Base-by-base conservation (phyloP, 2,329 filamentous ascomycete genomes). In the Fusarium coicis region DNA sequence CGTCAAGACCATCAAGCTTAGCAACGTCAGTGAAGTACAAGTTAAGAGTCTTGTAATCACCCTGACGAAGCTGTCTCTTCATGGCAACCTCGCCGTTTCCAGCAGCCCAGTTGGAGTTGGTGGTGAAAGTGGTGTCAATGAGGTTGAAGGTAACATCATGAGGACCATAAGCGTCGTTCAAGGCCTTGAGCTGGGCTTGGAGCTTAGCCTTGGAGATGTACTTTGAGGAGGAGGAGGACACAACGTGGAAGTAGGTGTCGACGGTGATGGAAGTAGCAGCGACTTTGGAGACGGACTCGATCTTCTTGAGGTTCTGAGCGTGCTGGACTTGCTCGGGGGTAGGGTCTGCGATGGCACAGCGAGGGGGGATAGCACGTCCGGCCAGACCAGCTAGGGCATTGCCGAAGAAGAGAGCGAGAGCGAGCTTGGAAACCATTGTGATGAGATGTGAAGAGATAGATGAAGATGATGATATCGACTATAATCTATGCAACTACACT, bases 21-120 rank as follows among this genome's bases (percentile, higher is more conserved):
- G 73, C 59, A 12, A 54, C 34, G 2, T 75, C 72, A 3, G 68
- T 59, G 49, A 82, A 80, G 64, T 84, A 82, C 43, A 85, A 74
- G 73, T 79, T 83, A 11, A 83, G 79, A n/a, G 77, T 77, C 30
- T 66, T 68, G 78, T 86, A 87, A 64, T 80, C 80, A 52, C 86
- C 85, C 78, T 84, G 81, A 66, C 84, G 84, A 15, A 87, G 84
- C 32, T 81, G 75, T 43, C 66, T 75, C 82, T 86, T 87, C 85
- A 87, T 87, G 5, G 72, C 78, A 57, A 80, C 58, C 66, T 85
- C 83, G n/a, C 74, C 68, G 4, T 79, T 78, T 30, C 84, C 85
- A 19, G 66, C 72, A 36, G 85, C 84, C 85, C 86, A 89, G 74
- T 79, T 78, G 26, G 78, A 43, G 80, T 88, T 87, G 74, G 87